Conservation (phyloP, 2,329 filamentous ascomycete genomes). For the Nothophoma quercina region DNA sequence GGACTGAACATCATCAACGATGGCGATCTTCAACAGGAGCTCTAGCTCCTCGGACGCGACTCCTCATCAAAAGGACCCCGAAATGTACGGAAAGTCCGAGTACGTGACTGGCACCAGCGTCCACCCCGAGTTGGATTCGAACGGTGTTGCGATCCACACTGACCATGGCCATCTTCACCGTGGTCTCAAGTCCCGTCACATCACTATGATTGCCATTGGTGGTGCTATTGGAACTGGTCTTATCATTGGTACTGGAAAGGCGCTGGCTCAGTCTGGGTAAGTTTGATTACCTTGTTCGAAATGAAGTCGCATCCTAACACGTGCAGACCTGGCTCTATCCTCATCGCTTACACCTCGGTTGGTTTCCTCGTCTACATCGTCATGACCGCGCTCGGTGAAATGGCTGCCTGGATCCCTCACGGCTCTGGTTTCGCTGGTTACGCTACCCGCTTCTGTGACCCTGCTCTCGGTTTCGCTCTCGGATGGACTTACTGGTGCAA, state of each 20-base stretch:
- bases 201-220: constrained; percentile 74
- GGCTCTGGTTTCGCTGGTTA: constrained; percentile 83
- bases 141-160: constrained; percentile 37
- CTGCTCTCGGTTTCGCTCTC: constrained; percentile 79
- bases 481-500: constrained; percentile 71
- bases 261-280: constrained; percentile 57
- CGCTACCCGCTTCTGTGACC: constrained; percentile 79
- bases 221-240: constrained; percentile 77
- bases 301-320: constrained; percentile 24
- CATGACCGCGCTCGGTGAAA: constrained; percentile 83
- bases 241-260: constrained; percentile 70
- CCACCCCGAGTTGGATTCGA: constrained; percentile 19
- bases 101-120: constrained; percentile 26
- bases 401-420: constrained; percentile 83
- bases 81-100: constrained; percentile 31
- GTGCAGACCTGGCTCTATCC: constrained; percentile 67
- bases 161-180: constrained; percentile 56
- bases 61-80: constrained; percentile 33
- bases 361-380: constrained; percentile 79
- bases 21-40: constrained; percentile 41
- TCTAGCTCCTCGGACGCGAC: constrained; percentile 39
- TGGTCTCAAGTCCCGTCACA: constrained; percentile 62
- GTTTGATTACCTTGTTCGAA: constrained; percentile 10
- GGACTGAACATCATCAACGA: constrained; percentile 15
- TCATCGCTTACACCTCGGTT: constrained; percentile 74